phyloP scores from a whole-genome alignment of 495 filamentous ascomycete genomes.

The Neurospora sp. region DNA sequence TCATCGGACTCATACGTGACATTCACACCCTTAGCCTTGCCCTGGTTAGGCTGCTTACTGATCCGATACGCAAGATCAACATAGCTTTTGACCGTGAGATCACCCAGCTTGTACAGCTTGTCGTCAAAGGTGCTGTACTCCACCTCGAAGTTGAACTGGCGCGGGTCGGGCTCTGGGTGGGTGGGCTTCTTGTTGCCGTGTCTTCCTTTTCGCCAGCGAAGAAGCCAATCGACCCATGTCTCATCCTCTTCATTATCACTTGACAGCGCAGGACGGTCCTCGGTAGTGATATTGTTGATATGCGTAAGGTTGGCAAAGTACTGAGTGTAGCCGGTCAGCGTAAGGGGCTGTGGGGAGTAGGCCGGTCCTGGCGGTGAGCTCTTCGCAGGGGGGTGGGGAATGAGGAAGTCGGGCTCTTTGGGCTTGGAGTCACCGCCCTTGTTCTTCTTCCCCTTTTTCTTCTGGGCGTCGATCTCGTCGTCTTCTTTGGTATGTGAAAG shows the following conservation, averaged over 20 bases:
- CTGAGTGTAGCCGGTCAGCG: constrained; percentile 69
- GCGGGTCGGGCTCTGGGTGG: constrained; percentile 40
- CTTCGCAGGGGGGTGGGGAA: constrained; percentile 65
- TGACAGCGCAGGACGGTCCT: not conserved
- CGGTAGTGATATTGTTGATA: constrained; percentile 52
- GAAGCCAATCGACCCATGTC: constrained; percentile 14
- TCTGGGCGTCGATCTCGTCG: constrained; percentile 8
- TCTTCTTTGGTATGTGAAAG: not conserved
- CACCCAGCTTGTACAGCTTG: constrained; percentile 60
- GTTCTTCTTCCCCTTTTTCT: constrained; percentile 45
- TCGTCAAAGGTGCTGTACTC: constrained; percentile 81
- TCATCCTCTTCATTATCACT: constrained; percentile 6
- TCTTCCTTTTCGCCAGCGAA: constrained; percentile 45
- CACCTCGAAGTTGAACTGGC: constrained; percentile 62
- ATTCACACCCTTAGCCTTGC: constrained; percentile 12
- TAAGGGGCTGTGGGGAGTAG: constrained; percentile 77
- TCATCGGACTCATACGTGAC: not conserved
- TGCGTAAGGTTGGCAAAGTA: constrained; percentile 88
- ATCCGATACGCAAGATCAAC: constrained; percentile 71
- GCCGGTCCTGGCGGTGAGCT: constrained; percentile 74
- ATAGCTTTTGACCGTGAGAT: constrained; percentile 77
- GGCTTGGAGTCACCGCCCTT: constrained; percentile 42
- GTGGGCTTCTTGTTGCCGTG: constrained; percentile 45
- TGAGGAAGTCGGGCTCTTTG: constrained; percentile 49
- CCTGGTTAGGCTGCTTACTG: constrained; percentile 37